These are phyloP conservation scores for Jamesozyma lodderae DNA, from an alignment of 805 yeast species.

Conservation along the genomic window DNA sequence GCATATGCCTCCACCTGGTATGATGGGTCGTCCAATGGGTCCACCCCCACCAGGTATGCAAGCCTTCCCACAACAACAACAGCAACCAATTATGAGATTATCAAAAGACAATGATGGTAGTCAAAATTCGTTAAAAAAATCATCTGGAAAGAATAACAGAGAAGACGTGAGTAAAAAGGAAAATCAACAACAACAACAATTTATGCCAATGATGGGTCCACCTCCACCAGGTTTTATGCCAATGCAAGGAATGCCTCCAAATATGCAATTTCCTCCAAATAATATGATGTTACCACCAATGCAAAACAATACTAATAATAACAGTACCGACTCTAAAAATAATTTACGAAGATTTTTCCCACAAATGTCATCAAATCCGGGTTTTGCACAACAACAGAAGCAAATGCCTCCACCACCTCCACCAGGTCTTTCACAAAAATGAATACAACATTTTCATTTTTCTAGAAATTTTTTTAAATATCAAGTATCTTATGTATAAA, in stretches of 20 bases:
- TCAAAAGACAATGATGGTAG: slow-evolving; percentile 1
- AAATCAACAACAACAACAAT: slow-evolving; percentile 12
- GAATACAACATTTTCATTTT: too few relatives aligned
- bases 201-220: slow-evolving; percentile 22
- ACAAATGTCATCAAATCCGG: slow-evolving; percentile 9
- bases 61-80: slow-evolving; percentile 1
- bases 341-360: slow-evolving; percentile 16
- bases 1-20: slow-evolving; percentile 14
- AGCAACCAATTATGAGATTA: not conserved
- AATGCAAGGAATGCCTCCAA: slow-evolving; percentile 22
- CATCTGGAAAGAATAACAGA: slow-evolving; percentile 1
- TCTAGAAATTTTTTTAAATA: too few relatives aligned
- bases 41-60: slow-evolving; percentile 13
- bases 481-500: too few relatives aligned
- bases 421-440: not conserved
- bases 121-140: too few relatives aligned
- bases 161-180: not conserved
- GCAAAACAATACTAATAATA: slow-evolving; percentile 1
- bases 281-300: slow-evolving; percentile 2
- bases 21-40: slow-evolving; percentile 18
- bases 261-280: slow-evolving; percentile 18
- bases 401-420: not conserved
- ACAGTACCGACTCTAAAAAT: slow-evolving; percentile 1
- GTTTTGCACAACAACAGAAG: not conserved
- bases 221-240: slow-evolving; percentile 23